A percentile compares a stretch with the other conserved stretches of the same genome.
phyloP scores from a whole-genome alignment of 192 early-diverging fungal species.

The Backusella liffmaniae region DNA sequence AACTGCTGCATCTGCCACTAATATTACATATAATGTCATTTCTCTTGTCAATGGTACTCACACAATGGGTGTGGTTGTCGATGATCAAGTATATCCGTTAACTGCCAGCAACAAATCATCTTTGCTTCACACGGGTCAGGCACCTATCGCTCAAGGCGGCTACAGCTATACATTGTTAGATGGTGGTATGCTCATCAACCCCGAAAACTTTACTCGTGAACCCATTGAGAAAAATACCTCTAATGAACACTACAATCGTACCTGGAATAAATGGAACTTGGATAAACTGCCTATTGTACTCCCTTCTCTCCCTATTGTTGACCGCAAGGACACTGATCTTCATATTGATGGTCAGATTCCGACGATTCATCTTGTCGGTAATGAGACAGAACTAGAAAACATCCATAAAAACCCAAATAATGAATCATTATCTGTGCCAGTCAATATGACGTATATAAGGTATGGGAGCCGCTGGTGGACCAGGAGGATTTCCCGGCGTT shows the following conservation, averaged over 20 bases:
- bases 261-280: constrained; percentile 5
- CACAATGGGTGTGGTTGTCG: neutral
- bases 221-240: neutral
- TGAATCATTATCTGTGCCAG: neutral
- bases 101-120: neutral
- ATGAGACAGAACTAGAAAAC: neutral
- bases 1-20: neutral
- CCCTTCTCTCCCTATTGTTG: constrained; percentile 3
- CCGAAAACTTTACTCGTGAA: constrained; percentile 1
- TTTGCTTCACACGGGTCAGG: neutral
- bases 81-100: neutral
- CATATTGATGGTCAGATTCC: constrained; percentile 7
- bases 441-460: constrained; percentile 18
- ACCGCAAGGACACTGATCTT: neutral
- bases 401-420: constrained; percentile 1
- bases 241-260: neutral
- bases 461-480: neutral
- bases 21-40: constrained; percentile 11
- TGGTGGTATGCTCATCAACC: neutral
- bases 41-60: neutral
- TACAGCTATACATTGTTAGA: neutral
- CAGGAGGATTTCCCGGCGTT: too few species aligned
- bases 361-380: neutral
- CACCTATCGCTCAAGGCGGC: neutral
- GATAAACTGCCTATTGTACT: neutral